Evolutionary conservation across 2,329 filamentous ascomycete genomes (phyloP).

Genomic region (Penicillium sp.): DNA sequence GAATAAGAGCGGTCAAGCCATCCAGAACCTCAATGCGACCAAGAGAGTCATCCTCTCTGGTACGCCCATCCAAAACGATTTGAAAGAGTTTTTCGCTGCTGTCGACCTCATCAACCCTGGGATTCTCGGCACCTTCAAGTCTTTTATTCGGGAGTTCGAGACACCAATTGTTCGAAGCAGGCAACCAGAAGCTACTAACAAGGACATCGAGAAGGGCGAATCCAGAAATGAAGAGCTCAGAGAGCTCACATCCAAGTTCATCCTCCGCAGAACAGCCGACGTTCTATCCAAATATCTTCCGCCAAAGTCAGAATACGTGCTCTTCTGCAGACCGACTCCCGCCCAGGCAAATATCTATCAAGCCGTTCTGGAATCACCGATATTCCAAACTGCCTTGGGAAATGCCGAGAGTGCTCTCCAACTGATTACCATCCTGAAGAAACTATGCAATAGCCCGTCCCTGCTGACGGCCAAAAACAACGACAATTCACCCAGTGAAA

Average conservation of each 20-base stretch:
- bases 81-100: conserved; percentile 63
- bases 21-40: conserved; percentile 59
- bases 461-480: conserved; percentile 52
- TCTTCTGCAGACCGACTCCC: conserved; percentile 61
- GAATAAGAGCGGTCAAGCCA: conserved; percentile 63
- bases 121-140: conserved; percentile 57
- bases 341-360: conserved; percentile 60
- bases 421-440: conserved; percentile 68
- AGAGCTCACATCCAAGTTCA: conserved; percentile 58
- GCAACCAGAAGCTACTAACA: conserved; percentile 58
- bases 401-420: conserved; percentile 61
- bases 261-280: conserved; percentile 62
- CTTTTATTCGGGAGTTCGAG: conserved; percentile 63
- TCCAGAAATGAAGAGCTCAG: conserved; percentile 58
- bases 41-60: conserved; percentile 61
- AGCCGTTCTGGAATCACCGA: conserved; percentile 59
- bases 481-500: conserved; percentile 47
- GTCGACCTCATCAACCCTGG: conserved; percentile 67
- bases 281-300: conserved; percentile 63
- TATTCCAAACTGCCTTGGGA: conserved; percentile 59
- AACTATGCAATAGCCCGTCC: conserved; percentile 67
- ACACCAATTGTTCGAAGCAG: conserved; percentile 59
- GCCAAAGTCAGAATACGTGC: conserved; percentile 62
- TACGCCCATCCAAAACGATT: conserved; percentile 64
- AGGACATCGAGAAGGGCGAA: conserved; percentile 61